Evolutionary conservation across 306 rosid species (phyloP).

Genomic region (Lagenaria siceraria): DNA sequence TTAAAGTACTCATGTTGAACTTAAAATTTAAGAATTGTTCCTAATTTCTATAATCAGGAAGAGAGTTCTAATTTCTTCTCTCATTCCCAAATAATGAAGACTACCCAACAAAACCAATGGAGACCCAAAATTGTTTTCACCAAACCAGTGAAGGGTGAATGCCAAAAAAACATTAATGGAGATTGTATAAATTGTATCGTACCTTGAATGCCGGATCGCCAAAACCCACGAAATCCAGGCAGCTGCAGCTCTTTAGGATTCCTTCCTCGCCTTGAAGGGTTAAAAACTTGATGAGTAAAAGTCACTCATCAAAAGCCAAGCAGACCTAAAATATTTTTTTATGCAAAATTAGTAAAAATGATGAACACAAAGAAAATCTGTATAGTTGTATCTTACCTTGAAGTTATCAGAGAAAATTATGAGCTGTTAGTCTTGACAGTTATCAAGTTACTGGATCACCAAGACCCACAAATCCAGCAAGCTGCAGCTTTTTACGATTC

Average conservation of each 20-base stretch:
- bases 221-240: neutral
- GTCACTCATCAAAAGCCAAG: neutral
- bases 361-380: neutral
- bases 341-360: neutral
- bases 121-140: neutral
- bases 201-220: neutral
- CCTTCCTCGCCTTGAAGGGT: neutral
- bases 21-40: neutral
- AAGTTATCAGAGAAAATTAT: neutral
- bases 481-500: conserved; percentile 62
- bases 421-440: neutral
- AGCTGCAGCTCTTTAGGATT: neutral
- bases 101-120: neutral
- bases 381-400: neutral
- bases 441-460: conserved; percentile 70
- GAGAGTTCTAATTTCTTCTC: neutral
- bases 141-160: neutral
- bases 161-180: neutral
- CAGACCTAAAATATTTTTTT: neutral
- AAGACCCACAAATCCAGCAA: conserved; percentile 68
- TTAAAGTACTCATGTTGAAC: neutral
- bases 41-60: neutral
- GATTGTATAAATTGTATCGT: neutral
- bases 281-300: neutral
- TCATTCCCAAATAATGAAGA: neutral